These are phyloP conservation scores for Saccharomycopsis guyanensis DNA, from an alignment of 805 yeast genomes.

Conservation along the genomic window DNA sequence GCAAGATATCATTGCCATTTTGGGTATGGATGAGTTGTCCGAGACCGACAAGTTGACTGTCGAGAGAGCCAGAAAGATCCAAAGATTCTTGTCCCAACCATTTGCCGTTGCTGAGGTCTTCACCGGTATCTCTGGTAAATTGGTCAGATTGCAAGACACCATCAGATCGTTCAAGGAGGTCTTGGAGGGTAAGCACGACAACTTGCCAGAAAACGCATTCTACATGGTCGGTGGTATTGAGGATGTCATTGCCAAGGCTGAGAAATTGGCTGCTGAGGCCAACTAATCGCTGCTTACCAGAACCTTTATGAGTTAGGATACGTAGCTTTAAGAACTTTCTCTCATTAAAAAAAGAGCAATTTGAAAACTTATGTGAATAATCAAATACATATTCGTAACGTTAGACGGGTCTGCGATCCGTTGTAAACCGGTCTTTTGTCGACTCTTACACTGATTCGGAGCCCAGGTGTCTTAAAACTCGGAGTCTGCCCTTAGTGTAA, in stretches of 20 bases:
- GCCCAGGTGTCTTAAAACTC: no score
- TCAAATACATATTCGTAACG: conserved; percentile 1
- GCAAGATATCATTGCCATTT: conserved; percentile 99
- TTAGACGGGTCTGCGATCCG: neutral
- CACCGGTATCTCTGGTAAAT: conserved; percentile 98
- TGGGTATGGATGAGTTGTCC: conserved; percentile 99
- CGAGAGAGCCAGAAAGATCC: conserved; percentile 99
- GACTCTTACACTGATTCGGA: no score
- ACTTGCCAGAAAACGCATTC: conserved; percentile 98
- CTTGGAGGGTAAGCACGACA: conserved; percentile 97
- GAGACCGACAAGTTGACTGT: conserved; percentile 98
- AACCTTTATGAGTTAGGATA: no score
- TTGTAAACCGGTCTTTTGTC: no score
- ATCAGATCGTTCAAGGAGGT: conserved; percentile 92
- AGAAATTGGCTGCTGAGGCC: conserved; percentile 93
- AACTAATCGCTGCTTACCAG: conserved; percentile 33
- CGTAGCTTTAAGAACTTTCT: no score
- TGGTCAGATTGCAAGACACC: conserved; percentile 95
- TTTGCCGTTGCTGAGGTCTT: conserved; percentile 99
- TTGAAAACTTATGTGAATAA: conserved; percentile 1
- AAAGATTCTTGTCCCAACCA: conserved; percentile 99
- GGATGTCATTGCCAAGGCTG: conserved; percentile 98
- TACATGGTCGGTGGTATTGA: conserved; percentile 99
- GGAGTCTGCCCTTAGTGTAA: no score
- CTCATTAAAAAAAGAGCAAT: no score